Conservation (phyloP, 768 basidiomycete species). For the Phylloporus arenicola region DNA sequence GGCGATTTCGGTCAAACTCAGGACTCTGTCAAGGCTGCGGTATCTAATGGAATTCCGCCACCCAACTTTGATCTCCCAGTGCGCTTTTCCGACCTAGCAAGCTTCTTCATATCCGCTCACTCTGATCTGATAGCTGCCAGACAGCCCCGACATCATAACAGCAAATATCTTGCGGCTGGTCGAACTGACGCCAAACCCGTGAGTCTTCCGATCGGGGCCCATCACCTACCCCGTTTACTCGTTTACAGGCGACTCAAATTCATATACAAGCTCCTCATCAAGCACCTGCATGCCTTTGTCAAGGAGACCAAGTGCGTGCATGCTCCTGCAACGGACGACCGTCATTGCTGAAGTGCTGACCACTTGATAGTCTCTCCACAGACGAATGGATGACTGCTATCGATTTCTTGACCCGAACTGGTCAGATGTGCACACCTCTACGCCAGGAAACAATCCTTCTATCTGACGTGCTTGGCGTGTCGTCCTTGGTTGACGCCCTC, state of each 20-base stretch:
- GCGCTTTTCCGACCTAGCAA: slow-evolving; percentile 4
- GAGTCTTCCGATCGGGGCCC: slow-evolving; percentile 8
- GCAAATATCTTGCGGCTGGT: slow-evolving; percentile 39
- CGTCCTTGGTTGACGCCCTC: slow-evolving; percentile 66
- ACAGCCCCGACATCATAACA: slow-evolving; percentile 46
- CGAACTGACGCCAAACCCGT: slow-evolving; percentile 37
- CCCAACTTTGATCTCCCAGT: slow-evolving; percentile 40
- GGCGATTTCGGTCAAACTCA: slow-evolving; percentile 7
- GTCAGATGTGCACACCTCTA: slow-evolving; percentile 66
- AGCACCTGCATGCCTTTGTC: slow-evolving; percentile 71
- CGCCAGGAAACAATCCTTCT: slow-evolving; percentile 80
- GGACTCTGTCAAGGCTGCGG: slow-evolving; percentile 20
- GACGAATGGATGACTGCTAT: slow-evolving; percentile 85
- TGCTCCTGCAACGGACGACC: neutral
- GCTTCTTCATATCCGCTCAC: neutral
- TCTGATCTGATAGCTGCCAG: slow-evolving; percentile 36
- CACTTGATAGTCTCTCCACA: slow-evolving; percentile 49
- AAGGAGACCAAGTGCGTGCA: slow-evolving; percentile 54
- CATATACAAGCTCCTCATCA: slow-evolving; percentile 48
- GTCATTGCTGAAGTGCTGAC: neutral
- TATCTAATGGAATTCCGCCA: slow-evolving; percentile 37
- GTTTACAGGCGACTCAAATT: slow-evolving; percentile 38
- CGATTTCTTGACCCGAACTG: slow-evolving; percentile 69
- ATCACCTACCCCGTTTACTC: neutral
- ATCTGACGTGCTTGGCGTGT: slow-evolving; percentile 78